Evolutionary conservation across 2,329 filamentous ascomycete genomes (phyloP).

Genomic region (Pyricularia sp.): DNA sequence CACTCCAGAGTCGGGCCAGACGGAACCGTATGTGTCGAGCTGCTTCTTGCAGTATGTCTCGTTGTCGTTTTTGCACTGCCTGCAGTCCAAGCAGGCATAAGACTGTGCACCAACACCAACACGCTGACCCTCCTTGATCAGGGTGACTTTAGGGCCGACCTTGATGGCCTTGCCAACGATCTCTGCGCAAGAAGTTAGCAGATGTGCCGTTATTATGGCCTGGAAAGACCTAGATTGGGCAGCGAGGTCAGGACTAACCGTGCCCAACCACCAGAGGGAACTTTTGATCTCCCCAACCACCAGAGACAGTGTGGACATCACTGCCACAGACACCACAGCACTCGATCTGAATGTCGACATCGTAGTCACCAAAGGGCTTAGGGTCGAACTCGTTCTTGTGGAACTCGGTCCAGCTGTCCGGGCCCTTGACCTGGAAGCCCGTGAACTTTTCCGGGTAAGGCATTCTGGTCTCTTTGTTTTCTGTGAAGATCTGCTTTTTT

Average conservation of each 20-base stretch:
- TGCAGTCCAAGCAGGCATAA: slow-evolving; percentile 51
- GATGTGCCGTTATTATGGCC: neutral
- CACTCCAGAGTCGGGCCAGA: slow-evolving; percentile 34
- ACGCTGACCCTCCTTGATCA: slow-evolving; percentile 45
- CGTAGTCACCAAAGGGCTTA: slow-evolving; percentile 76
- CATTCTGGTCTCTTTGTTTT: slow-evolving; percentile 21
- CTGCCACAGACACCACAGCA: slow-evolving; percentile 65
- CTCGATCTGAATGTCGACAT: slow-evolving; percentile 79
- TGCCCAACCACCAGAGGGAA: slow-evolving; percentile 57
- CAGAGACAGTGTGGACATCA: slow-evolving; percentile 57
- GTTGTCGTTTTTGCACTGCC: slow-evolving; percentile 51
- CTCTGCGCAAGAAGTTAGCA: slow-evolving; percentile 25
- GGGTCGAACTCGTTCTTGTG: slow-evolving; percentile 65
- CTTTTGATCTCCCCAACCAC: slow-evolving; percentile 51
- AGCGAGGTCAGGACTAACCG: slow-evolving; percentile 25
- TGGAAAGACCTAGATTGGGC: too few species aligned
- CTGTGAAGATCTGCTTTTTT: neutral
- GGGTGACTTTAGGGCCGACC: slow-evolving; percentile 51
- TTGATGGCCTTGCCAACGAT: slow-evolving; percentile 57
- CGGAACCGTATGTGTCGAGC: slow-evolving; percentile 45
- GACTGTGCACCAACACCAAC: slow-evolving; percentile 59
- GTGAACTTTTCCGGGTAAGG: slow-evolving; percentile 46
- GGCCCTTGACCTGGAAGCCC: slow-evolving; percentile 45
- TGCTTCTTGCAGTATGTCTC: slow-evolving; percentile 55
- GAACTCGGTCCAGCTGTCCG: slow-evolving; percentile 44